A percentile compares a stretch with the other conserved stretches of the same genome.
These are phyloP conservation scores for Neonectria faginata DNA, from an alignment of 2,329 filamentous ascomycete genomes.

Conservation along the genomic window DNA sequence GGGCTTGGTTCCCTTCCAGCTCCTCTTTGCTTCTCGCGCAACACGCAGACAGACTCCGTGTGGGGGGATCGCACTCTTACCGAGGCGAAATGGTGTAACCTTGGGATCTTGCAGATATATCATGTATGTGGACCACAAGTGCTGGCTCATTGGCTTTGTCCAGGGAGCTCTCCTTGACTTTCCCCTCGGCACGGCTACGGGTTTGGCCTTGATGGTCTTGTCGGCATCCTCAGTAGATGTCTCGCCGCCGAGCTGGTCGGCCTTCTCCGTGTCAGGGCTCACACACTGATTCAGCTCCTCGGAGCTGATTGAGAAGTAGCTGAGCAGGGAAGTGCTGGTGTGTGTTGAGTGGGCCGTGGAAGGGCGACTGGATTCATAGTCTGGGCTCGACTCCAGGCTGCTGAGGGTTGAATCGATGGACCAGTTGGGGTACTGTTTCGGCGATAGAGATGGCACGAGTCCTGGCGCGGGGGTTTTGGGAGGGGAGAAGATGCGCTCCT, in stretches of 20 bases:
- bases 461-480: constrained; percentile 70
- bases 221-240: constrained; percentile 47
- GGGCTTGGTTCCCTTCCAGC: constrained; percentile 71
- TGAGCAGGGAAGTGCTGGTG: constrained; percentile 68
- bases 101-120: constrained; percentile 75
- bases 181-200: constrained; percentile 32
- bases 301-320: constrained; percentile 66
- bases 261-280: constrained; percentile 59
- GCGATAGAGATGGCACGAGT: constrained; percentile 56
- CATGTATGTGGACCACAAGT: constrained; percentile 74
- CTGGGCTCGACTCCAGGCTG: constrained; percentile 68
- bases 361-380: constrained; percentile 69
- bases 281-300: constrained; percentile 66
- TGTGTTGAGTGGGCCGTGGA: constrained; percentile 71
- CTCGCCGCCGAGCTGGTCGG: constrained; percentile 42
- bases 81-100: constrained; percentile 73
- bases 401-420: constrained; percentile 68
- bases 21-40: constrained; percentile 73
- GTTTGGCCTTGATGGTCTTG: constrained; percentile 47
- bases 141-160: constrained; percentile 74
- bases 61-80: constrained; percentile 73
- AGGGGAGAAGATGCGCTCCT: constrained; percentile 61
- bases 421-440: constrained; percentile 68
- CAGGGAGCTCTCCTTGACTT: constrained; percentile 66
- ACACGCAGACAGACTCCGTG: constrained; percentile 74